Evolutionary conservation across 1,284 basidiomycete genomes (phyloP).

Genomic region (Volvariella surrecta): DNA sequence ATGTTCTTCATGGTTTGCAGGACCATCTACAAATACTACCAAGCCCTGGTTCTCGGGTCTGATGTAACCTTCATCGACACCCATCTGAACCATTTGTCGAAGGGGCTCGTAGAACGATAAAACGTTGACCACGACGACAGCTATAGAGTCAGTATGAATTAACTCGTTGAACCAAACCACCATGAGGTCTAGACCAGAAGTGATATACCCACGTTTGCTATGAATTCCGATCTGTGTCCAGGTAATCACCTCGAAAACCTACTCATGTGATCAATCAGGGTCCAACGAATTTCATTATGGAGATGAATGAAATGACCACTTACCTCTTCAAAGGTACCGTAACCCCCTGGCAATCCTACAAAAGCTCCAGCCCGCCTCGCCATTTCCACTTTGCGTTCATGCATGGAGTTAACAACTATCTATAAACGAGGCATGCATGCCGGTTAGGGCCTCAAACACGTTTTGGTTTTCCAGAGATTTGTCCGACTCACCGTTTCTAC

Average conservation of each 20-base stretch:
- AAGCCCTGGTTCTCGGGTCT: conserved; percentile 47
- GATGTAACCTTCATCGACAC: conserved; percentile 74
- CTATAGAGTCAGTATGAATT: conserved; percentile 23
- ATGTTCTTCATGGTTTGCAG: conserved; percentile 43
- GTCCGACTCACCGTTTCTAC: conserved; percentile 39
- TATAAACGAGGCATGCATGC: conserved; percentile 16
- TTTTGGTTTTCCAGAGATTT: too few species aligned
- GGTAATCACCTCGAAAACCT: conserved; percentile 84
- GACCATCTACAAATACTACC: conserved; percentile 68
- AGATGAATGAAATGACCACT: conserved; percentile 4
- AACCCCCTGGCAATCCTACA: conserved; percentile 84
- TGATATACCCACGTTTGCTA: conserved; percentile 54
- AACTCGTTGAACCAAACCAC: not conserved
- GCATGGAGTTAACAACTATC: conserved; percentile 82
- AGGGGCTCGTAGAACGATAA: conserved; percentile 75
- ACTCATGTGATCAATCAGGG: not conserved
- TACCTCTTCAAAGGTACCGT: conserved; percentile 89
- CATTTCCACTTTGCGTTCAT: conserved; percentile 88
- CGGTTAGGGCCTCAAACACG: too few species aligned
- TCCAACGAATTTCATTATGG: too few species aligned
- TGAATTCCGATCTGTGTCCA: conserved; percentile 92
- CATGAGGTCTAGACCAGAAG: not conserved
- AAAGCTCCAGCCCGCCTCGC: conserved; percentile 73
- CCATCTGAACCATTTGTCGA: conserved; percentile 60
- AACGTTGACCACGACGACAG: conserved; percentile 80